These are phyloP conservation scores for Mediolabrus comicus DNA, from an alignment of 108 stramenopile species.

Conservation along the genomic window DNA sequence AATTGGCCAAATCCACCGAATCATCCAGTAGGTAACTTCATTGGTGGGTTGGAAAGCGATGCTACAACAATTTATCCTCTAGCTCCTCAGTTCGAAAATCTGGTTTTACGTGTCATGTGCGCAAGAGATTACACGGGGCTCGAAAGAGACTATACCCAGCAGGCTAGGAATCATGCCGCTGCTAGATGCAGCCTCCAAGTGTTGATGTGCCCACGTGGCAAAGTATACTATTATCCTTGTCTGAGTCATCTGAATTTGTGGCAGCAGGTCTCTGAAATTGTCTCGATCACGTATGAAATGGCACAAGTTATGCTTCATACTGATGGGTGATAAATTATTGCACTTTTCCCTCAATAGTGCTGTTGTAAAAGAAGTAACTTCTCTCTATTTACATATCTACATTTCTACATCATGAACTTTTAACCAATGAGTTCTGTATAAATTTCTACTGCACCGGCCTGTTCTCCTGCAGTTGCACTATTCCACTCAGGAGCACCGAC, in stretches of 20 bases:
- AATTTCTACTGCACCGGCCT: not conserved
- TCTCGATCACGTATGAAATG: constrained; percentile 8
- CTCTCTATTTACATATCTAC: too few species aligned
- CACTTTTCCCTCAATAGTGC: too few species aligned
- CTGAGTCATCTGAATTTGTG: constrained; percentile 24
- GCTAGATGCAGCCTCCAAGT: constrained; percentile 2
- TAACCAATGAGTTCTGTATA: not conserved
- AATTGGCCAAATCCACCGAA: constrained; percentile 13
- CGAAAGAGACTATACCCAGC: constrained; percentile 17
- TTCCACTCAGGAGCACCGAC: not conserved
- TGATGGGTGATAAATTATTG: too few species aligned
- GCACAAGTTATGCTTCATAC: not conserved
- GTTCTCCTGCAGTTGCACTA: not conserved
- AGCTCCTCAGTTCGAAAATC: constrained; percentile 6
- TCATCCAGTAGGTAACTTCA: constrained; percentile 10
- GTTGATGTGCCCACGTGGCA: not conserved
- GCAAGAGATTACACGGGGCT: constrained; percentile 16
- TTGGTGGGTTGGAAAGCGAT: constrained; percentile 15
- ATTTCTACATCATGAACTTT: too few species aligned
- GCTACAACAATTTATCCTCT: constrained; percentile 6
- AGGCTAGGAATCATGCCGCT: constrained; percentile 22
- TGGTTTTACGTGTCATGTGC: constrained; percentile 17
- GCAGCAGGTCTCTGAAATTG: constrained; percentile 11
- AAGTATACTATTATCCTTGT: constrained; percentile 10
- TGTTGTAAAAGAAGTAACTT: too few species aligned